Evolutionary conservation across 2,329 filamentous ascomycete genomes (phyloP).

Genomic region (Colletotrichum tropicale): DNA sequence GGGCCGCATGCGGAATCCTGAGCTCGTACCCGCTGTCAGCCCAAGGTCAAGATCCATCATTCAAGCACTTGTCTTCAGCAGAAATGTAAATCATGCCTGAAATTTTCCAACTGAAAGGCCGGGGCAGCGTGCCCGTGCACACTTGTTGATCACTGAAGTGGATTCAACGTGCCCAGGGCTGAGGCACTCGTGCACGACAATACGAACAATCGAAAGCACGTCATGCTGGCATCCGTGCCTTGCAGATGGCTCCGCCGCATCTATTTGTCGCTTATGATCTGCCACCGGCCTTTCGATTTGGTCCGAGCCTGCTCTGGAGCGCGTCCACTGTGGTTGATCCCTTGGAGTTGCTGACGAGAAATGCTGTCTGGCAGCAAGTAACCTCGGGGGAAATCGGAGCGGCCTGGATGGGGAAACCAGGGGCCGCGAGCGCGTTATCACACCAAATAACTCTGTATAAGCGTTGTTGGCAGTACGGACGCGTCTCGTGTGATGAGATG

Average conservation of each 20-base stretch:
- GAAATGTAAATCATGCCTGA: not conserved
- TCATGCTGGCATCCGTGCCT: not conserved
- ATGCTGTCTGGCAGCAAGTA: not conserved
- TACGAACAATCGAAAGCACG: not conserved
- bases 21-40: not conserved
- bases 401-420: fast-evolving
- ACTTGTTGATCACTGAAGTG: not conserved
- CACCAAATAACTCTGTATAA: not conserved
- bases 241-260: not conserved
- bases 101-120: not conserved
- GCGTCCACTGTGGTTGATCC: not conserved
- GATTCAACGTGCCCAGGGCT: not conserved
- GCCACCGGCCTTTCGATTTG: not conserved
- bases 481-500: not conserved
- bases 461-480: not conserved
- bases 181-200: not conserved
- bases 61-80: not conserved
- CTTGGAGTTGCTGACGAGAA: not conserved
- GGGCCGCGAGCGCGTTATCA: not conserved
- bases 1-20: not conserved
- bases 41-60: not conserved
- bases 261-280: not conserved
- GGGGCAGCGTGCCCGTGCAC: not conserved
- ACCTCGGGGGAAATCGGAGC: not conserved
- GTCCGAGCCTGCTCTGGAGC: not conserved